Evolutionary conservation across 2,329 filamentous ascomycete species (phyloP), one percentile per base, ranked within the genome.

Genomic region (Atkinsonella hypoxylon): DNA sequence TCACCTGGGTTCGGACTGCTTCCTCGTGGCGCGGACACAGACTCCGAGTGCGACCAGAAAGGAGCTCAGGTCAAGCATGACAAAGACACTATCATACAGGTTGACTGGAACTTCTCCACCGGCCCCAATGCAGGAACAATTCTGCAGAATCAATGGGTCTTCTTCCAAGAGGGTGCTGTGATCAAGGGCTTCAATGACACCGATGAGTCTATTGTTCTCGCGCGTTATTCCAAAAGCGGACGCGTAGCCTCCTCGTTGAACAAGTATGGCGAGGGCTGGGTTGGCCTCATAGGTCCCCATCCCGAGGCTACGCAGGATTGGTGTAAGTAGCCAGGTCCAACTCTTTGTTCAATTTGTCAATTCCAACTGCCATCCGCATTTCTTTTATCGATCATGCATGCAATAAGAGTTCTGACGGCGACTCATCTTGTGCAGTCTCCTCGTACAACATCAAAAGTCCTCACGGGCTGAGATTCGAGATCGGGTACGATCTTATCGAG

Each of bases 151-250:
- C 49, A 53, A 10, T 61, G 59, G 60, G n/a, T 60, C 7, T 62
- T 57, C 31, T 62, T 61, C 43, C 60, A 62, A 42, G 60, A 62
- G 31, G 59, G 60, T 11, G 55, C 55, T 1, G 42, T 54, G 8
- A 54, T 61, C n/a, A 55, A 48, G 13, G 55, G 57, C 10, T n/a
- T 59, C 7, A 26, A 48, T 12, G 49, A 51, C n/a, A 52, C 52
- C 17, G 45, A 53, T 12, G 46, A 42, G 31, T 42, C 18, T 17
- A 47, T 53, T 10, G 54, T 62, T 3, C 36, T 62, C 17, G 59
- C 51, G 2, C 50, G 52, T 2, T 62, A 62, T 44, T 61, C 59
- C 2, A 53, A 42, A 41, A 57, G 55, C 12, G 56, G 55, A 1
- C 46, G 59, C 47, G 57, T 61, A 2, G 59, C 59, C 12, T 58